Evolutionary conservation across 805 yeast genomes (phyloP).

Genomic region (Kodamaea kakaduensis): DNA sequence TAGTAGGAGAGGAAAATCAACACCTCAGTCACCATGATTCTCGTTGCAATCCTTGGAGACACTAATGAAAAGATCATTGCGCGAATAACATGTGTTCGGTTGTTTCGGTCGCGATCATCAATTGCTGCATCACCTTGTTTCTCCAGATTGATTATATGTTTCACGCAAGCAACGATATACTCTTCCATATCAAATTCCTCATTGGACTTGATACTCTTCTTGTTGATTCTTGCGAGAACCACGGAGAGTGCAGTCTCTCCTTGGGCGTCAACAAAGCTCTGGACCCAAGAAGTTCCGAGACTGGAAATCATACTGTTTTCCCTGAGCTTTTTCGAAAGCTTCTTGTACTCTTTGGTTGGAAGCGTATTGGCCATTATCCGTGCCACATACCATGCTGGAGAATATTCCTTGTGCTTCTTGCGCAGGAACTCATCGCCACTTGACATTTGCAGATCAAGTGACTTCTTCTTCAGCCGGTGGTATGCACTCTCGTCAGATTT

Average conservation of each 20-base stretch:
- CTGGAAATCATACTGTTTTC: conserved; percentile 19
- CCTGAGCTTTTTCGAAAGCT: conserved; percentile 30
- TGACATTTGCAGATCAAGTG: conserved; percentile 10
- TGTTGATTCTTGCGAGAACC: conserved; percentile 34
- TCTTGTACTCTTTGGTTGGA: conserved; percentile 29
- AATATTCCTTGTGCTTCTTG: conserved; percentile 33
- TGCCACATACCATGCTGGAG: conserved; percentile 41
- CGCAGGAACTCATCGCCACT: conserved; percentile 13
- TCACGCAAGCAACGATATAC: conserved; percentile 36
- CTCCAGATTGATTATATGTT: conserved; percentile 28
- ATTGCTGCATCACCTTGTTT: conserved; percentile 11
- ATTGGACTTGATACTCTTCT: conserved; percentile 41
- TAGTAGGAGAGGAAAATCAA: conserved; percentile 33
- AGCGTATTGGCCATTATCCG: conserved; percentile 33
- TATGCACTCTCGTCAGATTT: conserved; percentile 7
- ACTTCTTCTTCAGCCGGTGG: conserved; percentile 11
- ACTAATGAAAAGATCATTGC: conserved; percentile 36
- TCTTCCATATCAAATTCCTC: conserved; percentile 42
- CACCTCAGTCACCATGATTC: conserved; percentile 39
- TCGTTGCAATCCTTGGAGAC: conserved; percentile 39
- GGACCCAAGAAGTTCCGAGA: conserved; percentile 26
- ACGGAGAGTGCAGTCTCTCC: conserved; percentile 43
- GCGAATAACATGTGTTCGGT: conserved; percentile 32
- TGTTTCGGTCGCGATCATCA: conserved; percentile 15
- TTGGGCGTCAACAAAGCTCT: conserved; percentile 34